A percentile compares a stretch with the other conserved stretches of the same genome.
phyloP scores from a whole-genome alignment of 768 basidiomycete genomes.

The Chalciporus sphaerocephalus region DNA sequence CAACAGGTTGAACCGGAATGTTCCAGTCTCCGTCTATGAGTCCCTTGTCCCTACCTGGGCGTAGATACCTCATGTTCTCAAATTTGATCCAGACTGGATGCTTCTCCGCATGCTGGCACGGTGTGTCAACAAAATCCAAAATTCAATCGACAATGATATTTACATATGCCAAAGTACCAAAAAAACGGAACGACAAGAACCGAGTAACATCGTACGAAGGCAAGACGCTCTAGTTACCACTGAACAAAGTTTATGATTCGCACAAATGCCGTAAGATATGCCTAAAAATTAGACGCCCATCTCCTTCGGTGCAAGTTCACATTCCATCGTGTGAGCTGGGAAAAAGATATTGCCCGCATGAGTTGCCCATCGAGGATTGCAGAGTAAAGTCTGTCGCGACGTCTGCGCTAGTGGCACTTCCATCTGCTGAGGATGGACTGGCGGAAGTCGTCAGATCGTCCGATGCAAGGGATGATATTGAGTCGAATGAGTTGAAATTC shows the following conservation, averaged over 20 bases:
- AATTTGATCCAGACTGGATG: neutral
- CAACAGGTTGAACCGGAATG: neutral
- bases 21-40: neutral
- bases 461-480: conserved; percentile 7
- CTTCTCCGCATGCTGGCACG: neutral
- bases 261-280: neutral
- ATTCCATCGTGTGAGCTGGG: conserved; percentile 12
- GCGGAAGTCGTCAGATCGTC: conserved; percentile 20
- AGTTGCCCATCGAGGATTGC: neutral
- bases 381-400: conserved; percentile 13
- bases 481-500: conserved; percentile 15
- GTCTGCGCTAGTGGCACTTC: conserved; percentile 18
- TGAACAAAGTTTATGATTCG: neutral
- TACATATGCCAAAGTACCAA: neutral
- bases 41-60: neutral
- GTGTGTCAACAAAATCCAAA: neutral
- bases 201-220: neutral
- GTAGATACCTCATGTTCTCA: neutral
- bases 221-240: neutral
- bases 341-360: conserved; percentile 11
- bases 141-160: neutral
- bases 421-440: conserved; percentile 23
- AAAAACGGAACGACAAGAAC: neutral
- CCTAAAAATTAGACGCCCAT: neutral
- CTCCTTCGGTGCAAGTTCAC: conserved; percentile 7